Base-by-base conservation (phyloP, 1,139 yeast species). In the Debaryomyces fabryi region DNA sequence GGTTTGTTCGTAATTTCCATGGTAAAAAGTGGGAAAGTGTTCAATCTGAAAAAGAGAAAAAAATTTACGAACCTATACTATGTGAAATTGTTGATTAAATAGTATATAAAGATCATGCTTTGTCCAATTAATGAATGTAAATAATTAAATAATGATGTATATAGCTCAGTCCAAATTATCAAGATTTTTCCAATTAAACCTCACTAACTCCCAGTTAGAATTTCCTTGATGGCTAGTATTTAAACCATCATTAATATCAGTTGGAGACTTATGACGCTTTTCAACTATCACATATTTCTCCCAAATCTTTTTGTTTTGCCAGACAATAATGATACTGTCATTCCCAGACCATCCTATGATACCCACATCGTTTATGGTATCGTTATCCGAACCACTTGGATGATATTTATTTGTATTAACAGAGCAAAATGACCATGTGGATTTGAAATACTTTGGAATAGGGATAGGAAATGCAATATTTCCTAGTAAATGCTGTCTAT, bases 341-440 rank as follows among this genome's bases (percentile, higher is more conserved):
- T 85, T 87, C 10, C 84, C 83, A 1, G 85, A 74, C 96, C 96
- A 89, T 1, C 95, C 96, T 34, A 92, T 57, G 0, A 81, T 81
- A 0, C 96, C 95, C 34, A 67, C 62, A 56, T 85, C 89, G 48
- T 73, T 75, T 18, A 58, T 50, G 16, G 57, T 60, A 4, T 59
- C 55, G 16, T 56, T 60, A 3, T 60, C 56, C 46, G 39, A 46
- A 48, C 38, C 51, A 13, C 63, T 64, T 3, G 60, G 49, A 52
- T 73, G 78, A 49, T 71, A 62, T 48, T 76, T 69, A 50, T 76
- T 78, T 33, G 91, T 81, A 56, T 87, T 86, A n/a, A 83, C 75
- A 0, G 92, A 85, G 44, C 91, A 90, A 69, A 87, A 88, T 41
- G 96, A 86, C 98, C 97, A 92, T 12, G 88, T 86, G 1, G 96